These are phyloP conservation scores for Salix dunnii DNA, from an alignment of 345 rosid genomes.

Conservation along the genomic window DNA sequence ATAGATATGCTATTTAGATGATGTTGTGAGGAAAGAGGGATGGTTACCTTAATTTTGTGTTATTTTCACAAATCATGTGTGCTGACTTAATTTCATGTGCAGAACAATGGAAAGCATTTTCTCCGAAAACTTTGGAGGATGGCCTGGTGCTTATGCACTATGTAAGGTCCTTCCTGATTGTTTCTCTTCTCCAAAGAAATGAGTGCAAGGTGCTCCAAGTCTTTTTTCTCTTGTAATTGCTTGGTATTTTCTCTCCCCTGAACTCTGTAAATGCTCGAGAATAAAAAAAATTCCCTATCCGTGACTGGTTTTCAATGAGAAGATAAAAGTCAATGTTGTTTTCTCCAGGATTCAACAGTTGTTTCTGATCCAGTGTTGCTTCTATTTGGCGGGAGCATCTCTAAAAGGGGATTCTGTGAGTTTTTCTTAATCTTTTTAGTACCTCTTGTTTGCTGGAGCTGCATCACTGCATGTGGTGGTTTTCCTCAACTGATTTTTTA, in stretches of 20 bases:
- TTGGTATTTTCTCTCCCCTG: slow-evolving; percentile 25
- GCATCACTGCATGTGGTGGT: too few species aligned
- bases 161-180: slow-evolving; percentile 40
- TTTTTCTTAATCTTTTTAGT: slow-evolving; percentile 11
- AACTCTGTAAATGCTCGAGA: slow-evolving; percentile 82
- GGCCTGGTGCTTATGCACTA: slow-evolving; percentile 79
- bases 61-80: slow-evolving; percentile 1
- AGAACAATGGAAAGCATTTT: slow-evolving; percentile 75
- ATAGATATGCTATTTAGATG: background rate
- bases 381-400: slow-evolving; percentile 80
- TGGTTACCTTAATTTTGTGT: background rate
- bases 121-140: slow-evolving; percentile 94
- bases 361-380: slow-evolving; percentile 74
- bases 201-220: slow-evolving; percentile 56
- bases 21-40: background rate
- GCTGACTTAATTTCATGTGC: slow-evolving; percentile 27
- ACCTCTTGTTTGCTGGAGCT: too few species aligned
- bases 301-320: slow-evolving; percentile 90
- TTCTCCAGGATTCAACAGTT: slow-evolving; percentile 89
- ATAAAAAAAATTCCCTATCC: slow-evolving; percentile 62
- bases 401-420: slow-evolving; percentile 56
- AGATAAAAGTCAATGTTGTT: slow-evolving; percentile 84
- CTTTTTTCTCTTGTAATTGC: slow-evolving; percentile 9
- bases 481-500: background rate
- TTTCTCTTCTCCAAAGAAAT: slow-evolving; percentile 28